These are phyloP conservation scores for Penicillium roqueforti DNA, from an alignment of 495 filamentous ascomycete genomes.

Conservation along the genomic window DNA sequence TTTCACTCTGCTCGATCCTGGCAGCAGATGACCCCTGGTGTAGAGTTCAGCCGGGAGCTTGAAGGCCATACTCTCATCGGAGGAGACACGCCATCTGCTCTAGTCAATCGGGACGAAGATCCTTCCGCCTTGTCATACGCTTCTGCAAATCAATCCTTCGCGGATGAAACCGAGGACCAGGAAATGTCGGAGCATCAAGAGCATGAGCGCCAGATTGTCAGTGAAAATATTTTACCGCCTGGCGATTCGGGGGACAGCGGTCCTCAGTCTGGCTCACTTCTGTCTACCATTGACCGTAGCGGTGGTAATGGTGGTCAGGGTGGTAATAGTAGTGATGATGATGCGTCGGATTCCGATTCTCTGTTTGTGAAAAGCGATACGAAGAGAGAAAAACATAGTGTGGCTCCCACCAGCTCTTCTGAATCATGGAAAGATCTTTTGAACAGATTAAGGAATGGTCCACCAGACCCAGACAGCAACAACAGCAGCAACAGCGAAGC, in stretches of 20 bases:
- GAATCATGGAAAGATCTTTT: slow-evolving; percentile 8
- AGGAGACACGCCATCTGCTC: slow-evolving; percentile 17
- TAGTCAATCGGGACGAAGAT: slow-evolving; percentile 16
- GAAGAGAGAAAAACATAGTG: not conserved
- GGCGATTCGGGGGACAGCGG: slow-evolving; percentile 1
- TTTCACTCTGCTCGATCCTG: slow-evolving; percentile 26
- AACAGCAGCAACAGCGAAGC: not conserved
- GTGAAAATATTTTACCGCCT: slow-evolving; percentile 6
- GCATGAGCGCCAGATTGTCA: slow-evolving; percentile 22
- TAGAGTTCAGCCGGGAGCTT: slow-evolving; percentile 12
- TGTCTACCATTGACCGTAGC: slow-evolving; percentile 8
- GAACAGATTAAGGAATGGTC: slow-evolving; percentile 13
- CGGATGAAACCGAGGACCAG: not conserved
- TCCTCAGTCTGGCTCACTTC: slow-evolving; percentile 15
- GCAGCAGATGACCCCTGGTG: slow-evolving; percentile 13
- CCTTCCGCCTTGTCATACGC: slow-evolving; percentile 16
- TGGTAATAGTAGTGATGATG: too few species aligned
- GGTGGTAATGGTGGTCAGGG: not conserved
- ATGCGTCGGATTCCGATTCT: not conserved
- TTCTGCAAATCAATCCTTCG: slow-evolving; percentile 21
- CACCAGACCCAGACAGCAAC: slow-evolving; percentile 7
- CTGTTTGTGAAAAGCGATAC: not conserved
- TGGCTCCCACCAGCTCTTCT: not conserved
- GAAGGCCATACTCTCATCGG: slow-evolving; percentile 26
- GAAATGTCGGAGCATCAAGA: not conserved